Base-by-base conservation (phyloP, 2,329 filamentous ascomycete genomes). In the Calonectria leucothoes region DNA sequence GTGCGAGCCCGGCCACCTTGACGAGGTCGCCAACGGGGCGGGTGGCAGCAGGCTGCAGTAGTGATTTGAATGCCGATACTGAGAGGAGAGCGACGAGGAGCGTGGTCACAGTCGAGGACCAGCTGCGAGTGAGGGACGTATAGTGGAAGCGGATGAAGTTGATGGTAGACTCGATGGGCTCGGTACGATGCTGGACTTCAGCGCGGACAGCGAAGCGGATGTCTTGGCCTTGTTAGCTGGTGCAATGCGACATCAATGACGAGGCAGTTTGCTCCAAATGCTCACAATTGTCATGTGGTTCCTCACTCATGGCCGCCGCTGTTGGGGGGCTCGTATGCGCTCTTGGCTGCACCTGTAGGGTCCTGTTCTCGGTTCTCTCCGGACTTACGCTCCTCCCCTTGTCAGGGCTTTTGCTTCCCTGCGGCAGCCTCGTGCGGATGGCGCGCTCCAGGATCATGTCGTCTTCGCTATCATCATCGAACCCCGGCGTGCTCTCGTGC, bases 131-230 rank as follows among this genome's bases (percentile, higher is more conserved):
- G 59, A 94, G 85, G 66, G 88, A 84, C 69, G 89, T 86, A 76
- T 94, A 88, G 74, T 88, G 90, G 73, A 85, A 87, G 76, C 91
- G 91, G 72, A 95, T 78, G 73, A 92, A 93, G 67, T 87, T 89
- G 77, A 96, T 88, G 55, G 91, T 89, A 23, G 93, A 90, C 81
- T 97, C 94, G 78, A 98, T 94, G 17, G 94, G 95, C 81, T 96
- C 95, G 59, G 93, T 94, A 70, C 94, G 92, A 81, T 98, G 95
- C 81, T 96, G 94, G 35, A 97, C 94, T 86, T 98, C 95, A 74
- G 95, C 94, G 79, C 94, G 92, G 74, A 98, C 89, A 66, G 94
- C 94, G 84, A 98, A 96, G 76, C 95, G 94, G 80, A 98, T 94
- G 85, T 96, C 95, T 97, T 59, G 83, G 23, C 11, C 37, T 29